Evolutionary conservation across 768 basidiomycete genomes (phyloP).

Genomic region (Clitopilus hobsonii): DNA sequence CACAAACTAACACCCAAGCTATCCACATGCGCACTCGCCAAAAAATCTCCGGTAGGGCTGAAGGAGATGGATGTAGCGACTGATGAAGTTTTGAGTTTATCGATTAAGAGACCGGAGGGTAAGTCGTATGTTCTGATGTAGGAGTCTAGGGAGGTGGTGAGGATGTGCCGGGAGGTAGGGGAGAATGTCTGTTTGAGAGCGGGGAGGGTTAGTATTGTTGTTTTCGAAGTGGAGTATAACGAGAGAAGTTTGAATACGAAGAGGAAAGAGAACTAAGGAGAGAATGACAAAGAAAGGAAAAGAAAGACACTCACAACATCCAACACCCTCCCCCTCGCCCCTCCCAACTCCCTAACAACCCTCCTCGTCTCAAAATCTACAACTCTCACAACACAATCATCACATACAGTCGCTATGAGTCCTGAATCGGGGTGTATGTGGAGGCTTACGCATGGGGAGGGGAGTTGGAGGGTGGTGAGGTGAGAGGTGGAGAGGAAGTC

Average conservation of each 20-base stretch:
- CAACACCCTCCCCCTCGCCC: conserved; percentile 79
- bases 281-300: not conserved
- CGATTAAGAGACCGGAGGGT: conserved; percentile 88
- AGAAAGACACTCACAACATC: conserved; percentile 64
- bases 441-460: conserved; percentile 68
- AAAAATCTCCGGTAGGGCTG: conserved; percentile 92
- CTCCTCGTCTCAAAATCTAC: conserved; percentile 88
- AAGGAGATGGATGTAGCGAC: conserved; percentile 89
- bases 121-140: conserved; percentile 94
- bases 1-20: conserved; percentile 95
- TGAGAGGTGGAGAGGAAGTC: conserved; percentile 87
- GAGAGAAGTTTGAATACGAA: no score
- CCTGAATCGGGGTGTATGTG: conserved; percentile 81
- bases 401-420: conserved; percentile 77
- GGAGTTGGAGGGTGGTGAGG: conserved; percentile 59
- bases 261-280: no score
- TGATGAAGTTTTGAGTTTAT: conserved; percentile 84
- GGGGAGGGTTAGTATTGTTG: not conserved
- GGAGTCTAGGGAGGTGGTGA: conserved; percentile 85
- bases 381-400: conserved; percentile 81
- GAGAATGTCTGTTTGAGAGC: conserved; percentile 82
- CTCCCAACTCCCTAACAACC: conserved; percentile 84
- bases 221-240: no score
- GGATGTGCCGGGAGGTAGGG: conserved; percentile 91
- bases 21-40: conserved; percentile 93